Conservation (phyloP, 352 stramenopile species). For the Peronospora farinosa region DNA sequence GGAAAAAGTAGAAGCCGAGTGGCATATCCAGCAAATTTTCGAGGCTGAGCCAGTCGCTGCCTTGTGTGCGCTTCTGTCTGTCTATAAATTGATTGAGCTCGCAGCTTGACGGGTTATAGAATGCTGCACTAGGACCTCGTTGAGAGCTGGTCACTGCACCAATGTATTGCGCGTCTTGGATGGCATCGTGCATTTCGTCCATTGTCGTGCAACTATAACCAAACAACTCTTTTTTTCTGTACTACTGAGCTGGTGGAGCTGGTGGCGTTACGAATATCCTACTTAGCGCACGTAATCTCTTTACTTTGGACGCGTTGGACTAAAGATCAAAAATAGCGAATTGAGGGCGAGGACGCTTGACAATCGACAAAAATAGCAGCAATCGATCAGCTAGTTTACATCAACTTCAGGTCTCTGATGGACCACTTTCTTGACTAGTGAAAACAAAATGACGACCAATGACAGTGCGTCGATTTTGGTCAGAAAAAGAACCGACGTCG, state of each 20-base stretch:
- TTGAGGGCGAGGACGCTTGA: conserved; percentile 3
- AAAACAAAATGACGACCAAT: conserved; percentile 3
- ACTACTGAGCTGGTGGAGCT: conserved; percentile 1
- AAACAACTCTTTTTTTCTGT: not conserved
- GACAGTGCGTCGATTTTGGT: too few relatives aligned
- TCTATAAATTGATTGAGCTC: conserved; percentile 66
- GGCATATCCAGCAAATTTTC: conserved; percentile 72
- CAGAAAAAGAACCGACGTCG: too few relatives aligned
- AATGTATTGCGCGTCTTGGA: conserved; percentile 87
- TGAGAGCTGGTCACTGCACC: conserved; percentile 73
- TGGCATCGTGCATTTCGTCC: conserved; percentile 86
- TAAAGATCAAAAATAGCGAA: conserved; percentile 15
- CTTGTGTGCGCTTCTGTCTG: conserved; percentile 43
- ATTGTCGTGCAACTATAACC: conserved; percentile 28
- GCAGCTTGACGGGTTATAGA: conserved; percentile 58
- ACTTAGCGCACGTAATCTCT: not conserved
- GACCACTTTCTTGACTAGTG: conserved; percentile 4
- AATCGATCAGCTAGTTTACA: not conserved
- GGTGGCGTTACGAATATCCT: conserved; percentile 11
- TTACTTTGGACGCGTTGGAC: conserved; percentile 7
- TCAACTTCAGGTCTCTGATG: conserved; percentile 8
- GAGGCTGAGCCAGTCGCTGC: conserved; percentile 52
- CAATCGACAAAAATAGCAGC: not conserved
- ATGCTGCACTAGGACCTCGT: conserved; percentile 57
- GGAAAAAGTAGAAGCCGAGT: conserved; percentile 79